These are phyloP conservation scores for Volvariella volvacea DNA, from an alignment of 1,284 basidiomycete species.

Conservation along the genomic window DNA sequence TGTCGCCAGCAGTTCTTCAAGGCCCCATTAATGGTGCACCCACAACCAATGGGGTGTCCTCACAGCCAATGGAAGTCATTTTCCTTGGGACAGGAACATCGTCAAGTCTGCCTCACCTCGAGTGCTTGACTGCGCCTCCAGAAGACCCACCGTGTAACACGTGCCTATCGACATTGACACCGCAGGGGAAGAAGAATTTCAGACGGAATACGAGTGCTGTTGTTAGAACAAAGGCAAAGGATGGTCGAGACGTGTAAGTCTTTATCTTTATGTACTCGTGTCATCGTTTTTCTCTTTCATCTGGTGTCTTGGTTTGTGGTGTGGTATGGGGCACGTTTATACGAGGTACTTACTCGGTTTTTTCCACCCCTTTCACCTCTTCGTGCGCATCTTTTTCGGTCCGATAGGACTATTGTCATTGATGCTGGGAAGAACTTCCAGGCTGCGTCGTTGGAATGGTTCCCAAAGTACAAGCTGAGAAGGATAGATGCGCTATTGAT, in stretches of 20 bases:
- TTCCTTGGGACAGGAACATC: conserved; percentile 77
- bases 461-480: conserved; percentile 68
- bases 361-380: conserved; percentile 2
- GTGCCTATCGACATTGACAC: conserved; percentile 58
- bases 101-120: conserved; percentile 56
- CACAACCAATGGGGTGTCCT: no score
- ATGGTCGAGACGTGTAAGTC: conserved; percentile 49
- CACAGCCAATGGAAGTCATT: conserved; percentile 44
- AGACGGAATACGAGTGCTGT: conserved; percentile 71
- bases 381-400: conserved; percentile 6
- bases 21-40: no score
- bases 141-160: conserved; percentile 48
- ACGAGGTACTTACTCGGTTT: no score
- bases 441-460: conserved; percentile 71
- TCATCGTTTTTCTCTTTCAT: not conserved
- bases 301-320: no score
- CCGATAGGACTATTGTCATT: conserved; percentile 62
- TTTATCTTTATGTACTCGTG: no score
- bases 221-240: conserved; percentile 43
- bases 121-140: conserved; percentile 56
- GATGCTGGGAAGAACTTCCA: conserved; percentile 81
- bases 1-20: no score
- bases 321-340: no score
- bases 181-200: conserved; percentile 68
- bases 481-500: conserved; percentile 74